phyloP scores from a whole-genome alignment of 192 early-diverging fungal species.

The Backusella mclennaniae region DNA sequence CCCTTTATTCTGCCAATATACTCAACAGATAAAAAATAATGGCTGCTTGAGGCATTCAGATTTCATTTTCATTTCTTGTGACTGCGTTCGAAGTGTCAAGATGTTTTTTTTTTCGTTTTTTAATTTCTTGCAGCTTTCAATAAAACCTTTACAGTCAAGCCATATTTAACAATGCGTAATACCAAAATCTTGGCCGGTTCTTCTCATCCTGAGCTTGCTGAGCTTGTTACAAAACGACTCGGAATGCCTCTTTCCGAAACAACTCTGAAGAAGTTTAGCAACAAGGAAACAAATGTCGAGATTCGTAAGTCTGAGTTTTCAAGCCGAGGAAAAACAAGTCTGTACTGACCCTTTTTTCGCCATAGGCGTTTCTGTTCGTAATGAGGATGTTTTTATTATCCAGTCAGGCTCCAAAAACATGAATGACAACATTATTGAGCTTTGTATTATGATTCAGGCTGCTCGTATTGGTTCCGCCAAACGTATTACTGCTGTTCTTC shows the following conservation, averaged over 20 bases:
- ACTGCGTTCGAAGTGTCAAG: neutral
- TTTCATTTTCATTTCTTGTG: neutral
- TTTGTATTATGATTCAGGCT: slow-evolving; percentile 97
- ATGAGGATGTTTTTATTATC: slow-evolving; percentile 97
- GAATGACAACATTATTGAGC: slow-evolving; percentile 97
- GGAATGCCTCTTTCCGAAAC: slow-evolving; percentile 75
- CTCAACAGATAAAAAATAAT: too few relatives aligned
- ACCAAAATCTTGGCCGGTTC: slow-evolving; percentile 93
- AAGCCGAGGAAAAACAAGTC: neutral
- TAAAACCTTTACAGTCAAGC: neutral
- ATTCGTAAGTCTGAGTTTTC: slow-evolving; percentile 47
- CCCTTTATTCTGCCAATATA: too few relatives aligned
- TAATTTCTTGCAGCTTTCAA: neutral
- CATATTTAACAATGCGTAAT: slow-evolving; percentile 62
- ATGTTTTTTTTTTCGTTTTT: neutral
- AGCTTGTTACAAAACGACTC: slow-evolving; percentile 76
- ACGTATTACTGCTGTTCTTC: slow-evolving; percentile 94
- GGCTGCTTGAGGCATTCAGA: too few relatives aligned
- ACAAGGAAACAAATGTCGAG: slow-evolving; percentile 92
- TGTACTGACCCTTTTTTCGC: neutral
- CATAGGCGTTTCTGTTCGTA: slow-evolving; percentile 93
- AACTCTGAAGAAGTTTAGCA: slow-evolving; percentile 82
- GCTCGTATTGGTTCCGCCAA: slow-evolving; percentile 93
- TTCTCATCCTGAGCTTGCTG: slow-evolving; percentile 87
- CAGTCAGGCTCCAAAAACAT: slow-evolving; percentile 95